Conservation (phyloP, 768 basidiomycete species). For the Serendipita sp. region DNA sequence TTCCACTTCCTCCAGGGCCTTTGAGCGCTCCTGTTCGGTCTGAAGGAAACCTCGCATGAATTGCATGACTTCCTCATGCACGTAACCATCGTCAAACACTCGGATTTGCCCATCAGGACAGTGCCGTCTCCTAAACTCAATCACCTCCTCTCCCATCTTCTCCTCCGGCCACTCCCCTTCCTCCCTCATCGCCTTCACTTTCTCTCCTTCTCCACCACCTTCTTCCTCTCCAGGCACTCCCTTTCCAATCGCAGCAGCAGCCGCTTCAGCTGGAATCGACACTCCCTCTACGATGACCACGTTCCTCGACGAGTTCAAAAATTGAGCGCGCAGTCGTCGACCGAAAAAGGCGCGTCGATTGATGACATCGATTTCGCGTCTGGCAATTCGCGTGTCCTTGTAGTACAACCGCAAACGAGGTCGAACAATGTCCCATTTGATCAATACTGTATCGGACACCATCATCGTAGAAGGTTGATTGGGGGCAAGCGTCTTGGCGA, state of each 20-base stretch:
- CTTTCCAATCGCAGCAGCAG: too few relatives aligned
- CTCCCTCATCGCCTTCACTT: too few relatives aligned
- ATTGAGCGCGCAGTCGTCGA: not conserved
- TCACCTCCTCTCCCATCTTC: not conserved
- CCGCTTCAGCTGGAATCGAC: too few relatives aligned
- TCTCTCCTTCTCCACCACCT: too few relatives aligned
- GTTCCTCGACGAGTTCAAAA: not conserved
- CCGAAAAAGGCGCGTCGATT: not conserved
- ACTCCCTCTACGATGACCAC: slow-evolving; percentile 1
- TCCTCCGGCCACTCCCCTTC: too few relatives aligned
- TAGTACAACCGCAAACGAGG: not conserved
- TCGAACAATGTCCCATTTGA: not conserved
- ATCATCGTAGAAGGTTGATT: not conserved
- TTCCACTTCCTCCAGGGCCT: not conserved
- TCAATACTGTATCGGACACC: not conserved
- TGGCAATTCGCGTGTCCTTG: not conserved
- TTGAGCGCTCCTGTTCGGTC: not conserved
- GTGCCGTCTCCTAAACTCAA: not conserved
- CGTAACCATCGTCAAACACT: not conserved
- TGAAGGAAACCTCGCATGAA: not conserved
- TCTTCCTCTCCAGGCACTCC: too few relatives aligned
- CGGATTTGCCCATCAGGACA: not conserved
- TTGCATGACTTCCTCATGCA: not conserved
- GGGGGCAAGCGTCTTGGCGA: not conserved
- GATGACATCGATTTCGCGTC: not conserved